Conservation (phyloP, 805 yeast species). For the Wickerhamomyces bisporus region DNA sequence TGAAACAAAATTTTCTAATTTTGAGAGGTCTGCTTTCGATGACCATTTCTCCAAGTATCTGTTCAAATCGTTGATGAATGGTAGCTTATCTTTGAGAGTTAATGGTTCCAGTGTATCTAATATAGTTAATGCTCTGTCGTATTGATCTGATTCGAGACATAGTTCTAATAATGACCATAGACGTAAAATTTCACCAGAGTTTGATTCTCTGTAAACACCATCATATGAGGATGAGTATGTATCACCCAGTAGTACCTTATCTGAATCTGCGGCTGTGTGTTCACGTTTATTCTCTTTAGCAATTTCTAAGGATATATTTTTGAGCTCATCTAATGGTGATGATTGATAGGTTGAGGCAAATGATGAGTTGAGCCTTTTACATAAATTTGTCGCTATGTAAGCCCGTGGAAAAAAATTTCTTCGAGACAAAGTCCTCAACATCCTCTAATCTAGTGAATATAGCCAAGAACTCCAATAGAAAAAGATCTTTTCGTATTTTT, state of each 20-base stretch:
- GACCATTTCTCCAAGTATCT: conserved; percentile 47
- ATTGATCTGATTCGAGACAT: conserved; percentile 59
- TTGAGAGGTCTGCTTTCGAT: conserved; percentile 32
- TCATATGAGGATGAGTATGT: conserved; percentile 19
- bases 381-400: neutral
- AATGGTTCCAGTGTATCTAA: conserved; percentile 56
- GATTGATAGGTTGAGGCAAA: neutral
- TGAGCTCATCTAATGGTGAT: conserved; percentile 12
- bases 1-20: conserved; percentile 39
- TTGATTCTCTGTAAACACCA: conserved; percentile 17
- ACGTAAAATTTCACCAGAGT: conserved; percentile 54
- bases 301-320: conserved; percentile 4
- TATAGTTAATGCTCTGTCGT: conserved; percentile 64
- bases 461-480: too few relatives aligned
- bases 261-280: conserved; percentile 3
- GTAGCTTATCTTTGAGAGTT: conserved; percentile 32
- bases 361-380: neutral
- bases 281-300: neutral
- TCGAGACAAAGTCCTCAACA: neutral
- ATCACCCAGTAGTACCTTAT: conserved; percentile 7
- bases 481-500: too few relatives aligned
- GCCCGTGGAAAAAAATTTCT: neutral
- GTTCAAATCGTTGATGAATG: conserved; percentile 63
- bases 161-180: conserved; percentile 79
- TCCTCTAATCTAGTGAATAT: neutral